Conservation (phyloP, 768 basidiomycete species). For the Tulasnella sp. region DNA sequence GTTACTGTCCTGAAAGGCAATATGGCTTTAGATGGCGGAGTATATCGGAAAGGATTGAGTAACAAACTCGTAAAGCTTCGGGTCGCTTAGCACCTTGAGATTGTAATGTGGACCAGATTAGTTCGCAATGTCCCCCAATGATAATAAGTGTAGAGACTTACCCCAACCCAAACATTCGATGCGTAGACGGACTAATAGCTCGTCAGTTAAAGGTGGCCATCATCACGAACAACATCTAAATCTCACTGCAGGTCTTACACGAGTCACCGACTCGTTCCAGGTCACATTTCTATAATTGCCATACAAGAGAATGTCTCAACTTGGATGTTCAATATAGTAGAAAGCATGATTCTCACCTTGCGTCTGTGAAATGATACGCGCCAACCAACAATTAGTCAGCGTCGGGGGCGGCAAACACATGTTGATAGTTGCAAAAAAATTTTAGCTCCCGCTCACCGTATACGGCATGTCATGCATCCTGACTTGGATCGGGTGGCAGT, state of each 20-base stretch:
- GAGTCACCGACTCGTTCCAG: constrained; percentile 2
- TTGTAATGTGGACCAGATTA: background rate
- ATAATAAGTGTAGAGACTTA: background rate
- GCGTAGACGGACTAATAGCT: constrained; percentile 5
- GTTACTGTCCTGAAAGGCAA: background rate
- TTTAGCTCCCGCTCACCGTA: constrained; percentile 3
- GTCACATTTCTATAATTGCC: constrained; percentile 15
- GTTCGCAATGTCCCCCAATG: background rate
- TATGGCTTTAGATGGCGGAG: background rate
- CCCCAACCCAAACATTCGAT: constrained; percentile 15
- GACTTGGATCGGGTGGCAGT: constrained; percentile 7
- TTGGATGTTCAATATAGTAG: too few species aligned
- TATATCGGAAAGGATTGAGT: background rate
- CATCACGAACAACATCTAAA: background rate
- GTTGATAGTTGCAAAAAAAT: background rate
- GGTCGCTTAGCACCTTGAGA: constrained; percentile 11
- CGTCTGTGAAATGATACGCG: too few species aligned
- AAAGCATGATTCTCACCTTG: constrained; percentile 4
- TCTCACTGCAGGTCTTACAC: constrained; percentile 13
- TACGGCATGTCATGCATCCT: constrained; percentile 13
- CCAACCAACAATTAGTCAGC: background rate
- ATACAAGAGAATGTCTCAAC: too few species aligned
- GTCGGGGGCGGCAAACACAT: too few species aligned
- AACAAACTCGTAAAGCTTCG: constrained; percentile 13
- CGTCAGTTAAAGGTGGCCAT: background rate